Base-by-base conservation (phyloP, 345 rosid species). In the Gossypium arboreum region DNA sequence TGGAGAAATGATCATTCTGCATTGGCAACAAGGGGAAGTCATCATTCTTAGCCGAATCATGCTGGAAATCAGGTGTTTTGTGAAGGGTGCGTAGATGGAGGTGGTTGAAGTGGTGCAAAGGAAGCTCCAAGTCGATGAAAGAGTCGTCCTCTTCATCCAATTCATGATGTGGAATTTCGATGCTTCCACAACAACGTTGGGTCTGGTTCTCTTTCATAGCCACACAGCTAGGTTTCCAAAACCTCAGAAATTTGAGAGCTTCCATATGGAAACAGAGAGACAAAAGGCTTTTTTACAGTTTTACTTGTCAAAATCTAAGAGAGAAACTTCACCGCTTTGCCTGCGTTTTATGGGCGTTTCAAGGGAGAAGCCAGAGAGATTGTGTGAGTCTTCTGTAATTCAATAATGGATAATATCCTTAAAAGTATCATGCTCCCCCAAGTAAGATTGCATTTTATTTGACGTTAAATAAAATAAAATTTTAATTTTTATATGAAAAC, bases 91-190 rank as follows among this genome's bases (percentile, higher is more conserved):
- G 41, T 34, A 34, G 41, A 34, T 34, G 41, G 41, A 34, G 41
- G 41, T 34, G 50, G 80, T 83, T 81, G 74, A 56, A 68, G 51
- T 83, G 84, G 54, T 89, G 82, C 29, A 85, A 85, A 80, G 94
- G 77, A 69, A 94, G 88, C 84, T 94, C 93, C 75, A 94, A 79
- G 71, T 94, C 98, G 77, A 92, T 86, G 84, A 91, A 92, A 0
- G 98, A 92, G 73, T 94, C 98, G 3, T 94, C 98, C 59, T 82
- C 98, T 68, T 91, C 94, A 0, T 78, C 86, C 59, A 80, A 68
- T 1, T 88, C 88, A 25, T 55, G 48, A 20, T 82, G 83, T 5
- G 81, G 45, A 66, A 66, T 29, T 50, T 74, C 75, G 39, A 11
- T 22, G 39, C 43, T 62, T 17, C 54, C 75, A 58, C 9, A 24